A percentile compares a stretch with the other conserved stretches of the same genome.
phyloP scores from a whole-genome alignment of 2,329 filamentous ascomycete species.

The Fusarium aywerte region DNA sequence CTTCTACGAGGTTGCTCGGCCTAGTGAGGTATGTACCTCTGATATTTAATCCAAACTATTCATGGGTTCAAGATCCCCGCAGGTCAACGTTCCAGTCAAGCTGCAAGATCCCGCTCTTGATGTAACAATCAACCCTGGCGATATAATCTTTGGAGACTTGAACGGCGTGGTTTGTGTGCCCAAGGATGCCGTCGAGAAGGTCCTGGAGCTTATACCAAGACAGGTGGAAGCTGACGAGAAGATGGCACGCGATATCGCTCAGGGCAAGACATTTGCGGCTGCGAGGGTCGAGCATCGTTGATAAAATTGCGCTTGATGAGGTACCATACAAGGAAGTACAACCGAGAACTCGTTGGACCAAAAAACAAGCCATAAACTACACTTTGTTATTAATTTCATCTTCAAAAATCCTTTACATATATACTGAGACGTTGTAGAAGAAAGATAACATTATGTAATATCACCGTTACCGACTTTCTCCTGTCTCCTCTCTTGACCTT shows the following conservation, averaged over 20 bases:
- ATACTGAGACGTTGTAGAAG: too few relatives aligned
- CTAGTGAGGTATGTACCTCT: neutral
- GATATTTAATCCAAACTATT: accelerated
- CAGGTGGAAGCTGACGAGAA: slow-evolving; percentile 29
- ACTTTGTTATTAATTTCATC: too few relatives aligned
- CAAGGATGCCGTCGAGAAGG: neutral
- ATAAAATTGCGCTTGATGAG: too few relatives aligned
- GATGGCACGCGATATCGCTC: neutral
- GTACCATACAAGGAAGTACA: too few relatives aligned
- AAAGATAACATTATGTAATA: too few relatives aligned
- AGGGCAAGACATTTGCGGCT: neutral
- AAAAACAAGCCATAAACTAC: too few relatives aligned
- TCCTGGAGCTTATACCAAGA: slow-evolving; percentile 15
- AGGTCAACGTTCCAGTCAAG: slow-evolving; percentile 19
- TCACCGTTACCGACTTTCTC: too few relatives aligned
- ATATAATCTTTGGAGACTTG: slow-evolving; percentile 14
- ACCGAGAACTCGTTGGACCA: too few relatives aligned
- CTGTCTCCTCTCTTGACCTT: too few relatives aligned
- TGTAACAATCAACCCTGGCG: neutral
- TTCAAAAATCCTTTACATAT: too few relatives aligned
- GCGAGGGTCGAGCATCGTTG: neutral
- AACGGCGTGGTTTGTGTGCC: slow-evolving; percentile 30
- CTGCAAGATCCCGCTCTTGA: slow-evolving; percentile 15
- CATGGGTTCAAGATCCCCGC: accelerated
- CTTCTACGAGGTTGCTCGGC: slow-evolving; percentile 4